phyloP scores from a whole-genome alignment of 164 flowering plant genomes.

The Piper betle region DNA sequence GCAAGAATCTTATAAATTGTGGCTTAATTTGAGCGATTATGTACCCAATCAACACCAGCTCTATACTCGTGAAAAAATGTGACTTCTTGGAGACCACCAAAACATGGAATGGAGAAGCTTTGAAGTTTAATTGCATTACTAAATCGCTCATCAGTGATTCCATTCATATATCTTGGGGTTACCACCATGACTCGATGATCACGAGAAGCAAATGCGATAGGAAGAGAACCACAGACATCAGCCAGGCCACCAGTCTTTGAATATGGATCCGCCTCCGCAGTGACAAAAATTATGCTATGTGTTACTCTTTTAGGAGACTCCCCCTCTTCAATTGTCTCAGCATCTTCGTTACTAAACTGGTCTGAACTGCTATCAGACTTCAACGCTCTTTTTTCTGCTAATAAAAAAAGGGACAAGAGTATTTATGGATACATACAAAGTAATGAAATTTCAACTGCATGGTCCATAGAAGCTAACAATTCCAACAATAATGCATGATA shows the following conservation, averaged over 20 bases:
- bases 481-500: too few species aligned
- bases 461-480: not conserved
- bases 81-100: slow-evolving; percentile 72
- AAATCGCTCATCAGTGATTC: slow-evolving; percentile 31
- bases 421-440: not conserved
- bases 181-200: slow-evolving; percentile 97
- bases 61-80: slow-evolving; percentile 73
- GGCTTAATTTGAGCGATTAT: not conserved
- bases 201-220: slow-evolving; percentile 65
- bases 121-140: slow-evolving; percentile 31
- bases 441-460: not conserved
- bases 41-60: slow-evolving; percentile 96
- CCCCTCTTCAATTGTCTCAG: slow-evolving; percentile 16
- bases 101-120: slow-evolving; percentile 33
- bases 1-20: not conserved
- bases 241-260: slow-evolving; percentile 95
- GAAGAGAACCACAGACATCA: slow-evolving; percentile 97
- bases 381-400: not conserved
- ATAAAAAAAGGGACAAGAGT: not conserved
- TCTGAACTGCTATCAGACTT: slow-evolving; percentile 3
- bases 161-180: slow-evolving; percentile 69
- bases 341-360: slow-evolving; percentile 5
- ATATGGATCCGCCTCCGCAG: slow-evolving; percentile 88
- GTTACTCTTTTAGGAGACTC: slow-evolving; percentile 23
- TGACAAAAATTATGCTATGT: slow-evolving; percentile 57